Base-by-base conservation (phyloP, 805 yeast species). In the Myxozyma nipponensis region DNA sequence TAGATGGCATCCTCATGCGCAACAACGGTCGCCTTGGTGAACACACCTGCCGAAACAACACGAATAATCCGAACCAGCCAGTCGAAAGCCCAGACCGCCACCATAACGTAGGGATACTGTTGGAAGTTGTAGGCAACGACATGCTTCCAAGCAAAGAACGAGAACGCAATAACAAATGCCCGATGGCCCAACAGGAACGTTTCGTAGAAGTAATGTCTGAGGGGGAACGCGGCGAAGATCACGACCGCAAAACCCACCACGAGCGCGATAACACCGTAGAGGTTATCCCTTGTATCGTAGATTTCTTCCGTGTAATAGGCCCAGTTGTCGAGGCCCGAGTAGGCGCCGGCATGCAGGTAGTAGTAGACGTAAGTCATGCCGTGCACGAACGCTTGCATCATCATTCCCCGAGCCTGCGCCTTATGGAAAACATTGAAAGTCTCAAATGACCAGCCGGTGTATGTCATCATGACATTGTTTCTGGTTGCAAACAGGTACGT, bases 1-100 rank as follows among this genome's bases (percentile, higher is more conserved):
- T 23, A 23, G 9, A 41, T 18, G 9, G 41, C 49, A 21, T 38
- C 41, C 19, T 43, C 46, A 19, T 28, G 23, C n/a, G 25, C 15
- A 17, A 18, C 17, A 15, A 34, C 44, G 13, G 35, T 15, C 25
- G 46, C 45, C n/a, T 22, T 40, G 9, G 38, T 22, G 22, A n/a
- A 13, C 19, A 30, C 17, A 18, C 54, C 54, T 13, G 38, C 30
- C 15, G 24, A 17, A 9, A 22, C 62, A 19, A 75, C 46, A 1
- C 87, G 74, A 1, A 74, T 68, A 7, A 82, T 50, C 56, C 95
- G 74, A 13, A 77, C 62, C 0, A 78, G 52, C 48, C 91, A 71
- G 63, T 87, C 95, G 57, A 79, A 72, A 1, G 71, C 74, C 95
- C 95, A 88, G 6, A 86, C 70, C 0, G 79, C 82, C 51, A 79